Conservation (phyloP, 148 eudicot genomes). For the Persicaria tinctoria region DNA sequence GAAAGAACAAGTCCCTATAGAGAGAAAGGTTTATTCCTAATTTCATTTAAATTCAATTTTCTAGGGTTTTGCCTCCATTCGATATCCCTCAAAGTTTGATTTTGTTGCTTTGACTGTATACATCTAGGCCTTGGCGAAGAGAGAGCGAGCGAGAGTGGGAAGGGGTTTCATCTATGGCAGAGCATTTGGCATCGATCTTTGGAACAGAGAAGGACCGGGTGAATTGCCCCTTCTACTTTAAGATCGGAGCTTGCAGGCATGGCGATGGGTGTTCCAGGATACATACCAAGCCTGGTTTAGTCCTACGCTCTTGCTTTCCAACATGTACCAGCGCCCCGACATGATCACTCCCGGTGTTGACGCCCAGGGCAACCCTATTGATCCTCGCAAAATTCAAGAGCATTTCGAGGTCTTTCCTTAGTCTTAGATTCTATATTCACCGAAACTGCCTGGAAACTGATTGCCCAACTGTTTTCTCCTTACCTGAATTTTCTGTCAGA, state of each 20-base stretch:
- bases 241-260: slow-evolving; percentile 70
- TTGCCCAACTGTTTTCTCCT: too few relatives aligned
- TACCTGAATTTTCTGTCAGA: background rate
- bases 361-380: slow-evolving; percentile 54
- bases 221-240: slow-evolving; percentile 71
- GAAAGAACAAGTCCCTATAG: too few relatives aligned
- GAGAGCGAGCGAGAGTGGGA: slow-evolving; percentile 9
- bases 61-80: too few relatives aligned
- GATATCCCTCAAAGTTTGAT: too few relatives aligned
- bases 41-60: too few relatives aligned
- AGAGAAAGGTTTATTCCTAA: too few relatives aligned
- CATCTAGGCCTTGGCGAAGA: background rate
- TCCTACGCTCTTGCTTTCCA: slow-evolving; percentile 52
- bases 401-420: slow-evolving; percentile 44
- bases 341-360: slow-evolving; percentile 30
- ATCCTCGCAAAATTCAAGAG: slow-evolving; percentile 54
- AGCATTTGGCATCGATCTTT: slow-evolving; percentile 58
- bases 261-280: slow-evolving; percentile 64
- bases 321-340: too few relatives aligned
- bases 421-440: background rate
- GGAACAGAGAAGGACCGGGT: slow-evolving; percentile 70
- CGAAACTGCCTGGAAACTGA: too few relatives aligned
- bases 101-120: too few relatives aligned
- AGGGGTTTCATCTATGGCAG: slow-evolving; percentile 44
- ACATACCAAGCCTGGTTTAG: slow-evolving; percentile 67